phyloP scores from a whole-genome alignment of 371 early-diverging fungal species.

The Lichtheimia ramosa region DNA sequence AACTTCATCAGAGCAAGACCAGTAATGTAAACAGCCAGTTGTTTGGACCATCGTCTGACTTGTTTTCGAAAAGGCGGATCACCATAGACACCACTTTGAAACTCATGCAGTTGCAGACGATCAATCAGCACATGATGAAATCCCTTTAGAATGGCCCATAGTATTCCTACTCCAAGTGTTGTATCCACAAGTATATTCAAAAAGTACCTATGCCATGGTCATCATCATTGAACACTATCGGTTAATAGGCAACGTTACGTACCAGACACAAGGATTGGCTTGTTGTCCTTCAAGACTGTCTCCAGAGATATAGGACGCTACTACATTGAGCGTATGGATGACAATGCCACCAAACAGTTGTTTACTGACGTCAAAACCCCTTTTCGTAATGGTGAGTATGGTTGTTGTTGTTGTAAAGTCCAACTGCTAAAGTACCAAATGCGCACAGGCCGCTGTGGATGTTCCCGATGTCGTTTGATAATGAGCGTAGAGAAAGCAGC shows the following conservation, averaged over 20 bases:
- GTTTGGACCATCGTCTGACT: slow-evolving; percentile 57
- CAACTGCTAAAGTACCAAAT: slow-evolving; percentile 52
- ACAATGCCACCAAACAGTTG: slow-evolving; percentile 66
- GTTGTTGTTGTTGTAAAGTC: background rate
- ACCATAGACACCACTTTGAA: slow-evolving; percentile 66
- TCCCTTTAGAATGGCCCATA: slow-evolving; percentile 54
- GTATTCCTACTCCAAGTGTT: slow-evolving; percentile 65
- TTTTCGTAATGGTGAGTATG: slow-evolving; percentile 13
- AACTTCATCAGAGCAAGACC: slow-evolving; percentile 63
- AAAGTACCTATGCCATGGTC: slow-evolving; percentile 55
- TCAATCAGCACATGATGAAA: slow-evolving; percentile 36
- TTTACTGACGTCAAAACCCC: slow-evolving; percentile 68
- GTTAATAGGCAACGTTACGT: slow-evolving; percentile 9
- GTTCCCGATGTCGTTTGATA: slow-evolving; percentile 60
- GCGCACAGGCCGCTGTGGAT: slow-evolving; percentile 60
- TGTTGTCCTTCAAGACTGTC: slow-evolving; percentile 43
- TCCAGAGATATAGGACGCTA: slow-evolving; percentile 60
- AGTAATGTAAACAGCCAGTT: slow-evolving; percentile 54
- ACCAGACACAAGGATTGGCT: slow-evolving; percentile 72
- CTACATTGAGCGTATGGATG: slow-evolving; percentile 62
- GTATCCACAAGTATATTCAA: slow-evolving; percentile 73
- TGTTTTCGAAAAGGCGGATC: slow-evolving; percentile 54
- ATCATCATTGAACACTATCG: background rate
- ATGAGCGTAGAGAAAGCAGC: slow-evolving; percentile 66
- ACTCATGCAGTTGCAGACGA: slow-evolving; percentile 34